A percentile compares a stretch with the other conserved stretches of the same genome.
phyloP scores from a whole-genome alignment of 2,329 filamentous ascomycete genomes.

The Knoxdaviesia proteae region DNA sequence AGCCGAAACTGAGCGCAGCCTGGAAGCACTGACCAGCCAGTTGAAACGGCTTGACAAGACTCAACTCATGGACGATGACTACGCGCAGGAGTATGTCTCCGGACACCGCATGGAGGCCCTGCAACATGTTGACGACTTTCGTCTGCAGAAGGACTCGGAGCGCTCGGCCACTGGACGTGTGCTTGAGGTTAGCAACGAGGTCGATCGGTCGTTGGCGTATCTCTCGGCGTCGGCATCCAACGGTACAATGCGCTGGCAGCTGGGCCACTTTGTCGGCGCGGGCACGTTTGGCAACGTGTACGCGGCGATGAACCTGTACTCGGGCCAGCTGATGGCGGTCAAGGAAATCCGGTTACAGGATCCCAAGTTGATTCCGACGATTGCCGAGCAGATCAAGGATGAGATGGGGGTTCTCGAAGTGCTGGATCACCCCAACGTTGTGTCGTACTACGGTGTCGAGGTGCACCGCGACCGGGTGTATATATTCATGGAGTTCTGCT shows the following conservation, averaged over 20 bases:
- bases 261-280: slow-evolving; percentile 93
- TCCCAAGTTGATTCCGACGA: slow-evolving; percentile 83
- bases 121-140: slow-evolving; percentile 52
- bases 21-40: slow-evolving; percentile 61
- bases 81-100: slow-evolving; percentile 54
- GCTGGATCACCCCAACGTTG: slow-evolving; percentile 90
- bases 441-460: slow-evolving; percentile 94
- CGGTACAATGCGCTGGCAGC: slow-evolving; percentile 90
- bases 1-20: slow-evolving; percentile 62
- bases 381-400: slow-evolving; percentile 83
- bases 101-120: slow-evolving; percentile 58
- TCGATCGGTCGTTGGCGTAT: slow-evolving; percentile 82
- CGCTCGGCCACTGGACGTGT: slow-evolving; percentile 76
- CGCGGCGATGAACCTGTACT: slow-evolving; percentile 90
- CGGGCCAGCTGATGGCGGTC: slow-evolving; percentile 90
- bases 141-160: slow-evolving; percentile 65
- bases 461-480: slow-evolving; percentile 98
- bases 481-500: slow-evolving; percentile 99
- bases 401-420: slow-evolving; percentile 95
- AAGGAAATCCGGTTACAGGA: slow-evolving; percentile 97
- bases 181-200: slow-evolving; percentile 84
- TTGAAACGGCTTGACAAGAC: slow-evolving; percentile 63
- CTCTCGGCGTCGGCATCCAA: slow-evolving; percentile 89
- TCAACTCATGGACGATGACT: slow-evolving; percentile 56
- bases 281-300: slow-evolving; percentile 97